Evolutionary conservation across 164 flowering plant genomes (phyloP).

Genomic region (Macadamia tetraphylla): DNA sequence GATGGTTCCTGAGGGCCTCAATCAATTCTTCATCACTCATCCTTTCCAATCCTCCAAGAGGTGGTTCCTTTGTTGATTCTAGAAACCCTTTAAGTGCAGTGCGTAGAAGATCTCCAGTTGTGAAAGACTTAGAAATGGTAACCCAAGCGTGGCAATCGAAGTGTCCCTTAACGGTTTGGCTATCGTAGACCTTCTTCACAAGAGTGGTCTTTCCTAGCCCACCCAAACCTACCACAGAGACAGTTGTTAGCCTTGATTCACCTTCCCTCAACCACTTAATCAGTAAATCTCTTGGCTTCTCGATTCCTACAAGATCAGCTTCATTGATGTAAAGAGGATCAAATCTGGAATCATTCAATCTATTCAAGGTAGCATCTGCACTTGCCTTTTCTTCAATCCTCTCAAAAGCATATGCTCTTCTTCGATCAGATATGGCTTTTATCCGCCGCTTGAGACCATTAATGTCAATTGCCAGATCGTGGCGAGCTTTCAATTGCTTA

Average conservation of each 20-base stretch:
- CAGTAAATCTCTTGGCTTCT: not conserved
- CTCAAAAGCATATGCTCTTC: too few species aligned
- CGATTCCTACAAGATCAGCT: not conserved
- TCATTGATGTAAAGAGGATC: not conserved
- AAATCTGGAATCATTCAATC: not conserved
- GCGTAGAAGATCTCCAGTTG: not conserved
- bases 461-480: too few species aligned
- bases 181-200: not conserved
- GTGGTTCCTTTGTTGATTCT: not conserved
- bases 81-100: conserved; percentile 3
- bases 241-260: not conserved
- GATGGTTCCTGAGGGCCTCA: not conserved
- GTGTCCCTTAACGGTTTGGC: not conserved
- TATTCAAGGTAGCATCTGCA: not conserved
- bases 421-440: too few species aligned
- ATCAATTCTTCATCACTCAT: not conserved
- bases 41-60: conserved; percentile 13
- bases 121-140: not conserved
- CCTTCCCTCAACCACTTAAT: not conserved
- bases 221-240: not conserved
- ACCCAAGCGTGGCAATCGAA: not conserved
- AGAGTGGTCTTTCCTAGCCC: conserved; percentile 1
- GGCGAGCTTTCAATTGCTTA: too few species aligned
- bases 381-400: too few species aligned
- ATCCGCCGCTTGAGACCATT: too few species aligned